These are phyloP conservation scores for Balamuthia mandrillaris DNA, from an alignment of 208 protist species.

Conservation along the genomic window DNA sequence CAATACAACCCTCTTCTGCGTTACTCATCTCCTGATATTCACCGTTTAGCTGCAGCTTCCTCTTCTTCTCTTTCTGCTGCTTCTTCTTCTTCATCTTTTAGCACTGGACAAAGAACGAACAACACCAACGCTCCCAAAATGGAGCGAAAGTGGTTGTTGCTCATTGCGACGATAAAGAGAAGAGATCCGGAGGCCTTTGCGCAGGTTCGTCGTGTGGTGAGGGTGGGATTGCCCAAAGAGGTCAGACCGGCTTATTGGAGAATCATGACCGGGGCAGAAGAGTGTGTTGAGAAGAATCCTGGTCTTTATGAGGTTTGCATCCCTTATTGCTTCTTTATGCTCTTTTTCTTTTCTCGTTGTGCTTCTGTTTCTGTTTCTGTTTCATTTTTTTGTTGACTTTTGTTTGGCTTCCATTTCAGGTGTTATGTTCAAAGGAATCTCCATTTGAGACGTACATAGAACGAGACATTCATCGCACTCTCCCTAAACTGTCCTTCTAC, in stretches of 20 bases:
- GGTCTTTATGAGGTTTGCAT: background rate
- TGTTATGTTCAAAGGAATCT: background rate
- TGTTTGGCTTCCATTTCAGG: too few species aligned
- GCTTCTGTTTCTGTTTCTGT: too few species aligned
- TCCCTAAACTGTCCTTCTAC: background rate
- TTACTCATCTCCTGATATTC: background rate
- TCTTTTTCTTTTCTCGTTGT: too few species aligned
- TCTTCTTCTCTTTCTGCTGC: background rate
- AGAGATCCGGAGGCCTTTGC: background rate
- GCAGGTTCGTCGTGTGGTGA: background rate
- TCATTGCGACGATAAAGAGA: background rate
- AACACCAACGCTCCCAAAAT: background rate
- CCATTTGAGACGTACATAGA: background rate
- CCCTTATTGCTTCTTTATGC: too few species aligned
- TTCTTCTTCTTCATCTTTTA: background rate
- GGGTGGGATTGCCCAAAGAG: background rate
- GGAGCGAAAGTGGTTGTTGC: background rate
- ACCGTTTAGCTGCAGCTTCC: background rate
- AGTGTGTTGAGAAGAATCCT: slow-evolving; percentile 2
- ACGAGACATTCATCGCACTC: background rate
- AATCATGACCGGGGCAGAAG: background rate
- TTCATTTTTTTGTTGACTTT: too few species aligned
- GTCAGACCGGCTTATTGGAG: background rate
- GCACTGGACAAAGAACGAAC: background rate
- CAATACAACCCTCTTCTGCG: background rate